Base-by-base conservation (phyloP, 805 yeast species). In the Yamadazyma phyllophila region DNA sequence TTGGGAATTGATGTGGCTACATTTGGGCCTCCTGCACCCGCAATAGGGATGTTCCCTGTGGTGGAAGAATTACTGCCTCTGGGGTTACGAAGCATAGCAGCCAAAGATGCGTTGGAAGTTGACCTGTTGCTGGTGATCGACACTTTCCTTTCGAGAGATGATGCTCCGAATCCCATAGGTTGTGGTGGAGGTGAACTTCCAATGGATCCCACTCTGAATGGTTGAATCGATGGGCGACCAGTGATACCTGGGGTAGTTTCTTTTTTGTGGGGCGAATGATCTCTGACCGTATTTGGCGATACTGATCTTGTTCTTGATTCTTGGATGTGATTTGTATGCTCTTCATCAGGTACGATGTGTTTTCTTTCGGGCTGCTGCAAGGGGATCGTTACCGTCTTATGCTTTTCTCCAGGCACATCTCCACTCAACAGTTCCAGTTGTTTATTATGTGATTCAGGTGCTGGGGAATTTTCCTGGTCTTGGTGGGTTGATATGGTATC, bases 151-250 rank as follows among this genome's bases (percentile, higher is more conserved):
- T 69, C 76, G 47, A 69, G 54, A 13, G 73, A 56, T 2, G 60
- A 52, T 8, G 54, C 46, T 58, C 66, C 36, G 13, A 26, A n/a
- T 6, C 24, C 24, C 8, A 38, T 39, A 26, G 29, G 26, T 14
- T 30, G 31, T 56, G 72, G 56, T 51, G 77, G 67, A 0, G 74
- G 72, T 1, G 74, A 67, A 36, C 57, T 62, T 13, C 80, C 65
- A 27, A 83, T 67, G 0, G 88, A 79, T 0, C 88, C 86, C 2
- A 80, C 77, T 50, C 78, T 81, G 64, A 83, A 83, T 2, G 86
- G 81, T 49, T 80, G 84, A 12, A 80, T 73, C 4, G 71, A 50
- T 44, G 78, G 65, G 26, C 62, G 24, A 4, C 24, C 24, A 20
- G 24, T 3, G 3, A 20, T 41, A 10, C 24, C 39, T 32, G 37